A percentile compares a stretch with the other conserved stretches of the same genome.
These are phyloP conservation scores for Medicago ruthenica DNA, from an alignment of 306 rosid genomes.

Conservation along the genomic window DNA sequence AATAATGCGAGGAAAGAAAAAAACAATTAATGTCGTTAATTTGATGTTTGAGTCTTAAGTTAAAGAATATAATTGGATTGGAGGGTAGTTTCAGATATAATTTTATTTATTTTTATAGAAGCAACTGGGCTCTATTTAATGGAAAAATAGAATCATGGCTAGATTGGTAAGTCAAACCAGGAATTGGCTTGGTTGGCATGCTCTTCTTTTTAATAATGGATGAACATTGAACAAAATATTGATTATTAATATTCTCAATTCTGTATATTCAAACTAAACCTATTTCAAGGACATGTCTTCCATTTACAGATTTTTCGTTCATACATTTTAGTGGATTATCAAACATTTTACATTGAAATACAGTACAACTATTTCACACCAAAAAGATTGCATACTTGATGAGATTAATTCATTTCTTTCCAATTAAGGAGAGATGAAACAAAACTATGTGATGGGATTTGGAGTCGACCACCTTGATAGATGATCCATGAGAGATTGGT, in stretches of 20 bases:
- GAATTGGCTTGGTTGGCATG: constrained; percentile 31
- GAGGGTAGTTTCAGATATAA: constrained; percentile 18
- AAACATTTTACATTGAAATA: too few relatives aligned
- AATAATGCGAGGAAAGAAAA: constrained; percentile 26
- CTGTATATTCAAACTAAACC: constrained; percentile 1
- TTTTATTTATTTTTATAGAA: background rate
- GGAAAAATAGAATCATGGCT: background rate
- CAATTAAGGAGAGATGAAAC: too few relatives aligned
- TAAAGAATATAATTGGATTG: constrained; percentile 26
- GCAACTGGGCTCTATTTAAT: constrained; percentile 17
- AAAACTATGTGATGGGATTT: too few relatives aligned
- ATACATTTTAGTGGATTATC: too few relatives aligned
- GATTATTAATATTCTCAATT: constrained; percentile 14
- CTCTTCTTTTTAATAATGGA: background rate
- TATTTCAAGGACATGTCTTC: background rate
- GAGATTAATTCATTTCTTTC: too few relatives aligned
- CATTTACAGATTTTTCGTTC: too few relatives aligned
- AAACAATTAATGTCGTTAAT: background rate
- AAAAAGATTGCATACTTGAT: too few relatives aligned
- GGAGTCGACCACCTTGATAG: too few relatives aligned
- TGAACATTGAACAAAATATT: background rate
- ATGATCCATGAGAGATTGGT: too few relatives aligned
- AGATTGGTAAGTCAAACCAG: constrained; percentile 37
- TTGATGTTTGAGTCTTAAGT: constrained; percentile 8
- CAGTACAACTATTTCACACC: too few relatives aligned